Percentiles rank a stretch among this genome's conserved stretches.
phyloP scores from a whole-genome alignment of 75 land plant species.

The Sequoia sempervirens region DNA sequence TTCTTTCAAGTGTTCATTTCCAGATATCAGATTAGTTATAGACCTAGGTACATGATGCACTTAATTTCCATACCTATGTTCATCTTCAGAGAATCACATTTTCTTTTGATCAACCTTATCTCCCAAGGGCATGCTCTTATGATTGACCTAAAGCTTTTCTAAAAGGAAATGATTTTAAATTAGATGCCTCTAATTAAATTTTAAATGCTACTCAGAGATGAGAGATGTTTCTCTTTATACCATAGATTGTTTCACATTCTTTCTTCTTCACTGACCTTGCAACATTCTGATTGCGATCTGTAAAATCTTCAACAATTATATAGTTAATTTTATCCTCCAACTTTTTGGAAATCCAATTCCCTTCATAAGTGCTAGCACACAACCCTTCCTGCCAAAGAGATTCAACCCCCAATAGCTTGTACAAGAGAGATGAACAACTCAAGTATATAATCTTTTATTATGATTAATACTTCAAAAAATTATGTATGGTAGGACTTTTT shows the following conservation, averaged over 20 bases:
- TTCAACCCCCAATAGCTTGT: conserved; percentile 35
- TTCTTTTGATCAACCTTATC: not conserved
- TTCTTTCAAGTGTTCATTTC: not conserved
- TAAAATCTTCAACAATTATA: conserved; percentile 58
- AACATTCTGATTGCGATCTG: conserved; percentile 40
- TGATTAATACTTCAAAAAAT: not conserved
- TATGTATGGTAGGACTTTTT: conserved; percentile 1
- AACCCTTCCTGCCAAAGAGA: conserved; percentile 50
- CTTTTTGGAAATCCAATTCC: conserved; percentile 45
- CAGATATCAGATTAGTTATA: not conserved
- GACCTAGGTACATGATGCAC: not conserved
- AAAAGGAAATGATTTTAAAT: conserved; percentile 14
- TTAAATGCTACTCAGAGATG: not conserved
- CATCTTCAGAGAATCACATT: not conserved
- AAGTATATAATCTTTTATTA: not conserved
- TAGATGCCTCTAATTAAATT: conserved; percentile 9
- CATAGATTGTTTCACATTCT: conserved; percentile 34
- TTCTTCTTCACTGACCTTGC: conserved; percentile 36
- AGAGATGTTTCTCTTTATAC: conserved; percentile 17
- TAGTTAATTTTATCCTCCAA: conserved; percentile 17
- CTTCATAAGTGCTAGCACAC: conserved; percentile 51
- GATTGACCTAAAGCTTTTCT: not conserved
- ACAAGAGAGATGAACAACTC: conserved; percentile 9
- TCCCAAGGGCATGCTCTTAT: conserved; percentile 3
- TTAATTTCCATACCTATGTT: not conserved